A percentile compares a stretch with the other conserved stretches of the same genome.
Evolutionary conservation across 1,284 basidiomycete genomes (phyloP).

Genomic region (Anthracocystis panici-leucophaei): DNA sequence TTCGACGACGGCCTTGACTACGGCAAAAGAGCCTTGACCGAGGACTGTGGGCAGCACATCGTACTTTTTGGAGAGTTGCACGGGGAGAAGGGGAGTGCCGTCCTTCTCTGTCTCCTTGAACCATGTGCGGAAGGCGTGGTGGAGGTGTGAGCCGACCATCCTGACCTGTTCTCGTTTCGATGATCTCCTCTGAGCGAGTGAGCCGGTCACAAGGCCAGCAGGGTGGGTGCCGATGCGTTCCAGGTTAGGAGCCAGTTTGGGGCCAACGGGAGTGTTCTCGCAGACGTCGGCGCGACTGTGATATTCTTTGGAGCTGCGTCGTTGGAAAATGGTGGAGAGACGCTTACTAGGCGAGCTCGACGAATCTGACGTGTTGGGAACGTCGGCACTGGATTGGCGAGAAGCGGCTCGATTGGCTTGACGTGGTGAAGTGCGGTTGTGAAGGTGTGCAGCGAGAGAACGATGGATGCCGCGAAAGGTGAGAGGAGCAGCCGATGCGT

Average conservation of each 20-base stretch:
- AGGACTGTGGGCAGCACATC: conserved; percentile 48
- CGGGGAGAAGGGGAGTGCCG: conserved; percentile 60
- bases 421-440: conserved; percentile 20
- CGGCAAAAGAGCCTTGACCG: conserved; percentile 67
- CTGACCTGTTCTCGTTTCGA: conserved; percentile 49
- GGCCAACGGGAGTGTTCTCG: not conserved
- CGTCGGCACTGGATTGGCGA: not conserved
- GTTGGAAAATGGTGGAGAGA: conserved; percentile 23
- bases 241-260: not conserved
- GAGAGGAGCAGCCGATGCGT: conserved; percentile 7
- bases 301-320: conserved; percentile 10
- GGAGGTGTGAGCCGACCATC: conserved; percentile 63
- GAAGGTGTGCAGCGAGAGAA: conserved; percentile 30
- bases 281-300: not conserved
- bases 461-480: conserved; percentile 24
- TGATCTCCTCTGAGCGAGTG: conserved; percentile 23
- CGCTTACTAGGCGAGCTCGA: conserved; percentile 13
- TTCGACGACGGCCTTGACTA: conserved; percentile 60
- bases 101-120: conserved; percentile 65
- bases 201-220: conserved; percentile 7
- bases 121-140: conserved; percentile 62
- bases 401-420: not conserved
- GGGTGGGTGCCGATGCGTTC: conserved; percentile 13
- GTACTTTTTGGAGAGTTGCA: conserved; percentile 65
- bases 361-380: not conserved